Base-by-base conservation (phyloP, 306 rosid genomes). In the Vicia sativa region DNA sequence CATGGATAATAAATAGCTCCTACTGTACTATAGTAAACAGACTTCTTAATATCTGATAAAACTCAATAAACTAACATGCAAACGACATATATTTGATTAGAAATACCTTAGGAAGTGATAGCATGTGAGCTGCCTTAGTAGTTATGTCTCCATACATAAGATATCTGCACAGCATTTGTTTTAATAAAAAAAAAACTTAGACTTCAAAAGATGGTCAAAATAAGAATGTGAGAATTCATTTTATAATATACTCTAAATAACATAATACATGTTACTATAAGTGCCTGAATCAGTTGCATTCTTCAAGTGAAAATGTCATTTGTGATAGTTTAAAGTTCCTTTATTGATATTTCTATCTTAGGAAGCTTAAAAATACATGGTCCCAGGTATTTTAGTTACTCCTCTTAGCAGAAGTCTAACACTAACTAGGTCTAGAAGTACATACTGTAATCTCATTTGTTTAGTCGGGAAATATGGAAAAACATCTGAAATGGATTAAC, bases 71-170 rank as follows among this genome's bases (percentile, higher is more conserved):
- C 8, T 13, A 58, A 43, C 5, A 23, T 26, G 8, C 14, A 52
- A 49, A 68, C 38, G 18, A 37, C 34, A 55, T 3, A 64, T 13
- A 55, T 55, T 26, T n/a, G 39, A 65, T 44, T 39, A 18, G 42
- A 62, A 60, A 71, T 77, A 93, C 98, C 96, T 85, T 80, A 13
- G 97, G 97, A 48, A 77, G 85, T 11, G 98, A 90, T 76, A 93
- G 89, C 86, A 90, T 72, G 76, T 84, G 86, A 21, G 97, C 98
- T 18, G 98, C 97, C 85, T 88, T 90, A 31, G 91, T 77, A 56
- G 98, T 80, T 75, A 93, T 59, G 7, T 93, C 97, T 76, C 96
- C 98, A 42, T 18, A 80, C 89, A 88, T 67, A 73, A 93, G 87
- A 80, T 93, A 93, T 79, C 98, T 93, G 83, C 74, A 77, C 68